Percentiles rank a stretch among this genome's conserved stretches.
phyloP scores from a whole-genome alignment of 345 rosid species.

The Eucalyptus tenuipes region DNA sequence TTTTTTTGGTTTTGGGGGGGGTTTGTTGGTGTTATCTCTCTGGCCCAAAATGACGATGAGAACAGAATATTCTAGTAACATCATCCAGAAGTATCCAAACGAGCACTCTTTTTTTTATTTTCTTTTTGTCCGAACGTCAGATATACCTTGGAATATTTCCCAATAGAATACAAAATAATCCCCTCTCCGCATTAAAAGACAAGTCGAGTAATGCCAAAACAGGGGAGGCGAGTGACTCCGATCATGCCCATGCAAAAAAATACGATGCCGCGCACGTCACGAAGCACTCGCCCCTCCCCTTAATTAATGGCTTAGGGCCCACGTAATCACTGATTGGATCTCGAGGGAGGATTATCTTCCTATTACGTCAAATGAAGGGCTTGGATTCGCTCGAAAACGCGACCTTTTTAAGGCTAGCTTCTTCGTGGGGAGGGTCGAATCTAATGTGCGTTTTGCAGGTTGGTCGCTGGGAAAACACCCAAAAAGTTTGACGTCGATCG shows the following conservation, averaged over 20 bases:
- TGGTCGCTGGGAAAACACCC: neutral
- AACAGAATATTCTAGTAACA: neutral
- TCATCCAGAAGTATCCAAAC: neutral
- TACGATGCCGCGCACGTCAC: neutral
- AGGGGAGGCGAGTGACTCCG: neutral
- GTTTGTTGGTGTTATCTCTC: neutral
- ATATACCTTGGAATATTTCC: neutral
- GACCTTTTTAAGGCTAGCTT: neutral
- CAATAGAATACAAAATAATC: neutral
- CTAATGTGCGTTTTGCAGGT: neutral
- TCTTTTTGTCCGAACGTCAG: neutral
- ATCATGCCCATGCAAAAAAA: neutral
- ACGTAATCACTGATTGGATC: neutral
- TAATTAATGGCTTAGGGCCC: neutral
- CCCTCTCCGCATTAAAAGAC: neutral
- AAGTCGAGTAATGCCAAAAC: neutral
- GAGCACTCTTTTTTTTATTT: accelerated
- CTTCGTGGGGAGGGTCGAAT: neutral
- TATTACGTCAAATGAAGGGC: neutral
- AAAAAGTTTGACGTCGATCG: neutral
- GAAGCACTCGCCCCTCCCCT: neutral
- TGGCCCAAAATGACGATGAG: neutral
- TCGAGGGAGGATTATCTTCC: neutral
- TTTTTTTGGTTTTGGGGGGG: too few species aligned
- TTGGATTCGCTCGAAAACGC: neutral